phyloP scores from a whole-genome alignment of 495 filamentous ascomycete genomes.

The Penicillium cataractarum region DNA sequence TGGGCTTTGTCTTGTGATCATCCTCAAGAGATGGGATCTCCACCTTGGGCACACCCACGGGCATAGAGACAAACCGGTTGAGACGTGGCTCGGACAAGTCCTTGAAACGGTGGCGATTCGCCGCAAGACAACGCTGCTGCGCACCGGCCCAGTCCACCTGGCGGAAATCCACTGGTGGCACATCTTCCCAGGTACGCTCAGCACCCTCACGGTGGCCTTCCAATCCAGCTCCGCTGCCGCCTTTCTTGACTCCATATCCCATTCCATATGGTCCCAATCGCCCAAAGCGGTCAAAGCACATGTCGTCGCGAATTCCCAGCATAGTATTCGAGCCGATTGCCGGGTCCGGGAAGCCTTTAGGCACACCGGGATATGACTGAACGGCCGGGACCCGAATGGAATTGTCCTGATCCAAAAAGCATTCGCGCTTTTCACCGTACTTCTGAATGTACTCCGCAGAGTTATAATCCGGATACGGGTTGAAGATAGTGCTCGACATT shows the following conservation, averaged over 20 bases:
- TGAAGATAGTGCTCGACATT: slow-evolving; percentile 61
- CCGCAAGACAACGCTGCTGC: slow-evolving; percentile 68
- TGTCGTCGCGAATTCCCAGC: slow-evolving; percentile 77
- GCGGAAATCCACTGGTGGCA: slow-evolving; percentile 71
- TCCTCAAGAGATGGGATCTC: slow-evolving; percentile 17
- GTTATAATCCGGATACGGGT: slow-evolving; percentile 69
- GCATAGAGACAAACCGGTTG: slow-evolving; percentile 51
- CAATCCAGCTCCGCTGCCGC: slow-evolving; percentile 80
- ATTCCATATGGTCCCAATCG: slow-evolving; percentile 86
- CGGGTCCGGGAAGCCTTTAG: slow-evolving; percentile 78
- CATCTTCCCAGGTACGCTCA: slow-evolving; percentile 71
- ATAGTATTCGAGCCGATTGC: slow-evolving; percentile 81
- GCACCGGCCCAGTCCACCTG: slow-evolving; percentile 73
- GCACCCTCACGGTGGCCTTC: slow-evolving; percentile 77
- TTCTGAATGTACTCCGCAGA: slow-evolving; percentile 60
- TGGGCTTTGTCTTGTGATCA: slow-evolving; percentile 13
- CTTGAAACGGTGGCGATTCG: slow-evolving; percentile 75
- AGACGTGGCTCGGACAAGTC: slow-evolving; percentile 44
- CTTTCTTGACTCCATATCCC: slow-evolving; percentile 75
- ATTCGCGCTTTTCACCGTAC: slow-evolving; percentile 69
- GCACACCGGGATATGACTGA: slow-evolving; percentile 72
- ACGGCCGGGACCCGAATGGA: slow-evolving; percentile 66
- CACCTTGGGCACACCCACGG: slow-evolving; percentile 36
- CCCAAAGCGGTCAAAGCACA: slow-evolving; percentile 94
- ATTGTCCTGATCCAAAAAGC: slow-evolving; percentile 70